Percentiles rank a stretch among this genome's conserved stretches.
These are phyloP conservation scores for Oenanthe javanica DNA, from an alignment of 140 eudicot genomes.

Conservation along the genomic window DNA sequence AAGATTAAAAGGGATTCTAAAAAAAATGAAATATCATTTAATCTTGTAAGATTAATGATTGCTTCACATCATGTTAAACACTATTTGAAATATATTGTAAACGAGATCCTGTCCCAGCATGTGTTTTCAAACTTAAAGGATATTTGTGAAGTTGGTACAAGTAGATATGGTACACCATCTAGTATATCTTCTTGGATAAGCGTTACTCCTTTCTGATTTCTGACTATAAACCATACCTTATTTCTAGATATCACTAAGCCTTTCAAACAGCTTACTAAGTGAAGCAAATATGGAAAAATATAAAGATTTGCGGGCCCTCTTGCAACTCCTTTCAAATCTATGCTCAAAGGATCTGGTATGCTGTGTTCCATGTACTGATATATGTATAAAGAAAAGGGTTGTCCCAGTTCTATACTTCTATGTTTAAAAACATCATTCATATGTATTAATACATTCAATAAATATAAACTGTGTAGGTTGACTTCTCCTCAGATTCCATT, in stretches of 20 bases:
- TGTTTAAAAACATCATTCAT: neutral
- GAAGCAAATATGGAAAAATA: conserved; percentile 87
- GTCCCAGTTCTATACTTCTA: neutral
- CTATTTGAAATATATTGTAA: neutral
- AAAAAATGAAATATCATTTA: neutral
- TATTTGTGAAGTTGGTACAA: neutral
- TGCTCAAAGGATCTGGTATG: conserved; percentile 91
- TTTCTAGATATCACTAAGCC: conserved; percentile 60
- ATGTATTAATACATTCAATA: neutral
- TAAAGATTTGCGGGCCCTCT: conserved; percentile 77
- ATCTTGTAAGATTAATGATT: neutral
- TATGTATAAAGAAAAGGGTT: neutral
- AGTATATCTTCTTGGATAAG: neutral
- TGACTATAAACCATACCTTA: conserved; percentile 12
- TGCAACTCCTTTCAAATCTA: conserved; percentile 69
- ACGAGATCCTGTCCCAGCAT: neutral
- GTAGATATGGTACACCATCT: neutral
- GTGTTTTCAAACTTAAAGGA: neutral
- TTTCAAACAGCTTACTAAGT: conserved; percentile 67
- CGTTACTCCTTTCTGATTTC: conserved; percentile 4
- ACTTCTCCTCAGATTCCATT: conserved; percentile 61
- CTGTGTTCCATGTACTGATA: conserved; percentile 1
- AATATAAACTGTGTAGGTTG: conserved; percentile 42
- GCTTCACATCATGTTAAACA: neutral
- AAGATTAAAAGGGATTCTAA: no score